Conservation (phyloP, 2,329 filamentous ascomycete genomes). For the Aspergillus pseudoviridinutans region DNA sequence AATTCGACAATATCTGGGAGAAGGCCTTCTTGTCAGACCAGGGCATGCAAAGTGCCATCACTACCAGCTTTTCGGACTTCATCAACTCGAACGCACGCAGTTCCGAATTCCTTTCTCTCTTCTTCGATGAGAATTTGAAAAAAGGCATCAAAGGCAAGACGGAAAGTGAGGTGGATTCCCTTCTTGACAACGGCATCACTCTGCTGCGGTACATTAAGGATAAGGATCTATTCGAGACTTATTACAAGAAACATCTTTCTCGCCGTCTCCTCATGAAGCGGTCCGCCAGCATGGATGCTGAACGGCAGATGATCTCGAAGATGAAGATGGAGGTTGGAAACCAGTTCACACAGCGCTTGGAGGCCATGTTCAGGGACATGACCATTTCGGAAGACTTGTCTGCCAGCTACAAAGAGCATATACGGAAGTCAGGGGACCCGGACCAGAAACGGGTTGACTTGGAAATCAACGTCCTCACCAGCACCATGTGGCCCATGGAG, state of each 20-base stretch:
- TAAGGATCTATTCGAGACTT: constrained; percentile 91
- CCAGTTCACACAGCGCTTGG: constrained; percentile 86
- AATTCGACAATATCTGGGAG: constrained; percentile 77
- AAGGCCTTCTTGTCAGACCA: constrained; percentile 72
- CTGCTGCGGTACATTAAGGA: constrained; percentile 85
- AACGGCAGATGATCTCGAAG: constrained; percentile 90
- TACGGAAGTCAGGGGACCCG: constrained; percentile 54
- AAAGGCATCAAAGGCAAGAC: constrained; percentile 91
- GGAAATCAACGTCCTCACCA: constrained; percentile 79
- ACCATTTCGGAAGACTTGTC: constrained; percentile 80
- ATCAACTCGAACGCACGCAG: constrained; percentile 85
- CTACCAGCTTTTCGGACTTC: constrained; percentile 83
- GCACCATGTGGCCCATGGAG: constrained; percentile 92
- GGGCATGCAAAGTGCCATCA: constrained; percentile 73
- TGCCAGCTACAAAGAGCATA: constrained; percentile 68
- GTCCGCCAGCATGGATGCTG: constrained; percentile 84
- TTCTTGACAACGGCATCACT: constrained; percentile 85
- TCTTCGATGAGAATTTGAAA: constrained; percentile 95
- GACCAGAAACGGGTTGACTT: constrained; percentile 69
- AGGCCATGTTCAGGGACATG: constrained; percentile 98
- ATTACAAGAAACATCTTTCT: constrained; percentile 96
- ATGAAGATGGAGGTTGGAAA: constrained; percentile 98
- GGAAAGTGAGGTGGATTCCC: constrained; percentile 75
- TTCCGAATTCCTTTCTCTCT: constrained; percentile 90
- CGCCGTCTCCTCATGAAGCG: constrained; percentile 83